Base-by-base conservation (phyloP, 1,139 yeast species). In the Pichia sp. region DNA sequence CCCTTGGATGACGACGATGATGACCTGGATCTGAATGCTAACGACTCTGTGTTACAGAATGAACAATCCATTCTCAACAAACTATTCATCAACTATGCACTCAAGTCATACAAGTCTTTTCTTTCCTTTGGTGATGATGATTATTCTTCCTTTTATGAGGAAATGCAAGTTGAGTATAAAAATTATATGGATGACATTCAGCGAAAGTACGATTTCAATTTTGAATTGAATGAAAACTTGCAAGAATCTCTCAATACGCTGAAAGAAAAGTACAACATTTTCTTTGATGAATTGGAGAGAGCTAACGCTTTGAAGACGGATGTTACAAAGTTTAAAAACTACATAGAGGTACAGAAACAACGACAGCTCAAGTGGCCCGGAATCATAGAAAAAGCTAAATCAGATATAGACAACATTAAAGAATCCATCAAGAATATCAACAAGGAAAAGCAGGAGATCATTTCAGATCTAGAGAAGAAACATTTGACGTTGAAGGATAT, bases 251-350 rank as follows among this genome's bases (percentile, higher is more conserved):
- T 67, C 32, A 59, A 59, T 29, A 53, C 48, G 2, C 47, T 66
- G 8, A 59, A 61, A 26, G 51, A 56, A 2, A 56, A 58, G 30
- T 45, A 54, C 30, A 52, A 61, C 14, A 51, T 61, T 14, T 67
- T 79, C 16, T 72, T 72, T 44, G 67, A 48, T 13, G 48, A 52
- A 31, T 27, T 41, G 14, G 54, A 69, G 48, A 78, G 80, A 52
- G 66, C 77, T 7, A 66, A 63, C 39, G 86, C 86, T 0, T 61
- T 87, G 39, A 82, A 80, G 48, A 74, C 76, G 40, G 96, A 87
- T 58, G 64, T 81, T 30, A 63, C 66, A 32, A 82, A 82, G 54
- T 82, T 84, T 53, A 70, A 74, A 49, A 80, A 76, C 15, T 84
- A 82, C 52, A 77, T 83, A 34, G 77, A 75, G 33, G 67, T 76